Base-by-base conservation (phyloP, 441 rosid species). In the Populus hybrid region DNA sequence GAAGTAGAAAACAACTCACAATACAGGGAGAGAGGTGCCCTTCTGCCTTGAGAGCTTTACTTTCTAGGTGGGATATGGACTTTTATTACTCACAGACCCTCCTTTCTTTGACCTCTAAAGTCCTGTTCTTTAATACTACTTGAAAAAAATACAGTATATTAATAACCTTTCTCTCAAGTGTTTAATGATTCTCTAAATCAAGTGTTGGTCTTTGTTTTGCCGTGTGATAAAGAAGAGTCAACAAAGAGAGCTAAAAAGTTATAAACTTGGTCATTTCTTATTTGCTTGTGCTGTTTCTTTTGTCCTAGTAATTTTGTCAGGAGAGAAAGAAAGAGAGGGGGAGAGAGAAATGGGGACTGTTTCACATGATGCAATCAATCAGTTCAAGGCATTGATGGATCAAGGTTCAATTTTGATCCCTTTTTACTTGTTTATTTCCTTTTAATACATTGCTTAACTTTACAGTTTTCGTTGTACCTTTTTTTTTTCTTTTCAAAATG, bases 361-460 rank as follows among this genome's bases (percentile, higher is more conserved):
- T 81, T 80, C 91, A 26, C 86, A 83, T 69, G 95, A 91, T 82
- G 95, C 97, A 80, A 81, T 92, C 84, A 71, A 76, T 79, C 92
- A 89, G 85, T 82, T 95, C 69, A 84, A 79, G 71, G 88, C 88
- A 73, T 81, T 90, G 57, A 84, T 95, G 90, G 97, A 92, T 92
- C 87, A 85, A 86, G 90, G 99, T 91, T 79, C 69, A 28, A 38
- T 68, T 69, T 34, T 30, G 40, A 67, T 69, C 57, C 65, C 38
- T 32, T 42, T 54, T 5, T 3, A 26, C 35, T 20, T 34, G 50
- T 40, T 42, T n/a, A 75, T 67, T 21, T 73, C 18, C 38, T 21
- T 34, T 18, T 8, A 23, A 16, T 16, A 8, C 34, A 57, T 23
- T 72, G 75, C 59, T 38, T 70, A 3, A n/a, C 21, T 69, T 76